These are phyloP conservation scores for Coemansia sp. DNA, from an alignment of 192 early-diverging fungal species.

Conservation along the genomic window DNA sequence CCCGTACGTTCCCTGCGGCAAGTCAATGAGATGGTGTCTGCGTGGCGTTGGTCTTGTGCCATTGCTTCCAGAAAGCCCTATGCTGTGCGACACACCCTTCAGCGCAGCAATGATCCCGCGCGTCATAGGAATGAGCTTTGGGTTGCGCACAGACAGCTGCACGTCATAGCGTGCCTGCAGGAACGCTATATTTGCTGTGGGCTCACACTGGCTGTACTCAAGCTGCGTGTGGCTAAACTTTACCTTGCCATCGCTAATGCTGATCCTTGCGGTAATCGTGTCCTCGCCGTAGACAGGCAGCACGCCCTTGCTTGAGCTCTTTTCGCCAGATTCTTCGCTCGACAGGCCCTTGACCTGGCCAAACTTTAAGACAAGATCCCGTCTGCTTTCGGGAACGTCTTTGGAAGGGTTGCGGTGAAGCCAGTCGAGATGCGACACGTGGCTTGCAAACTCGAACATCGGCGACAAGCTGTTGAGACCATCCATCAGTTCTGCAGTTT, in stretches of 20 bases:
- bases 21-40: slow-evolving; percentile 22
- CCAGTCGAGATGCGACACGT: slow-evolving; percentile 44
- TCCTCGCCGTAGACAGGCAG: slow-evolving; percentile 22
- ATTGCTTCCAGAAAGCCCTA: slow-evolving; percentile 11
- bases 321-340: not conserved
- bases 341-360: not conserved
- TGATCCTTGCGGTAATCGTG: slow-evolving; percentile 25
- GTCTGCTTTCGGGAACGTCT: not conserved
- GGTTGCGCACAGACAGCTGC: slow-evolving; percentile 10
- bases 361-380: slow-evolving; percentile 30
- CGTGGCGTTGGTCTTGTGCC: slow-evolving; percentile 2
- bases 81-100: slow-evolving; percentile 4
- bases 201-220: slow-evolving; percentile 1
- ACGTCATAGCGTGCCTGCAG: slow-evolving; percentile 36
- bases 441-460: slow-evolving; percentile 35
- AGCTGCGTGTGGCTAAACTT: slow-evolving; percentile 13
- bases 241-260: slow-evolving; percentile 7
- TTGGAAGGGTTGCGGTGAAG: slow-evolving; percentile 8
- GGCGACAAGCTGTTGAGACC: slow-evolving; percentile 18
- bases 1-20: slow-evolving; percentile 15
- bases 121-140: slow-evolving; percentile 9
- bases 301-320: not conserved
- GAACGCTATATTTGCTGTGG: slow-evolving; percentile 25
- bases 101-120: slow-evolving; percentile 6
- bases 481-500: slow-evolving; percentile 21